phyloP scores from a whole-genome alignment of 352 stramenopile species.

The Globisporangium emineosum region DNA sequence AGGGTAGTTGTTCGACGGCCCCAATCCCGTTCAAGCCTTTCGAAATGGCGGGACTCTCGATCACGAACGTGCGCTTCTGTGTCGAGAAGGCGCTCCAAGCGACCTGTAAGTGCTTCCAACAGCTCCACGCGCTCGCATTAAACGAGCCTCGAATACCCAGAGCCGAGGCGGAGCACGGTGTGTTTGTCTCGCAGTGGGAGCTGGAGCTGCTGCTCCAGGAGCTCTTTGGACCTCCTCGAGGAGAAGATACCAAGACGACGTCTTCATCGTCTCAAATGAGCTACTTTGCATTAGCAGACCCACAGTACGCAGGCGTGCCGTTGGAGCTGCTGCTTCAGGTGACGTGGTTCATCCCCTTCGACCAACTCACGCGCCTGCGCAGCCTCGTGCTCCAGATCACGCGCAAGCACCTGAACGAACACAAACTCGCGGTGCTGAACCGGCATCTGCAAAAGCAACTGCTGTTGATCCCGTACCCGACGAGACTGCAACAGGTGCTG shows the following conservation, averaged over 20 bases:
- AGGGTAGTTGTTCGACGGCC: neutral
- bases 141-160: conserved; percentile 13
- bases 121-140: conserved; percentile 34
- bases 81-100: conserved; percentile 45
- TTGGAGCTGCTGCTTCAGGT: conserved; percentile 36
- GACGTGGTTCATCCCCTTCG: conserved; percentile 69
- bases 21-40: conserved; percentile 24
- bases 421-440: conserved; percentile 48
- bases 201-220: conserved; percentile 42
- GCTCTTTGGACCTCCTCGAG: conserved; percentile 20
- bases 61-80: conserved; percentile 54
- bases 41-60: conserved; percentile 33
- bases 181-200: conserved; percentile 60
- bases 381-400: conserved; percentile 55
- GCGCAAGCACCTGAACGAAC: conserved; percentile 48
- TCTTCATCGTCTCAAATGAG: neutral
- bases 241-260: neutral
- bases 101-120: conserved; percentile 35
- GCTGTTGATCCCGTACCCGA: conserved; percentile 36
- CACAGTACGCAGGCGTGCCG: conserved; percentile 18
- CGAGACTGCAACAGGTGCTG: conserved; percentile 38
- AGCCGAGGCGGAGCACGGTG: conserved; percentile 19
- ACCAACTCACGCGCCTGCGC: conserved; percentile 38
- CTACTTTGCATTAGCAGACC: conserved; percentile 15
- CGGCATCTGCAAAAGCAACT: conserved; percentile 46